These are phyloP conservation scores for Boletus huronensis DNA, from an alignment of 768 basidiomycete genomes.

Conservation along the genomic window DNA sequence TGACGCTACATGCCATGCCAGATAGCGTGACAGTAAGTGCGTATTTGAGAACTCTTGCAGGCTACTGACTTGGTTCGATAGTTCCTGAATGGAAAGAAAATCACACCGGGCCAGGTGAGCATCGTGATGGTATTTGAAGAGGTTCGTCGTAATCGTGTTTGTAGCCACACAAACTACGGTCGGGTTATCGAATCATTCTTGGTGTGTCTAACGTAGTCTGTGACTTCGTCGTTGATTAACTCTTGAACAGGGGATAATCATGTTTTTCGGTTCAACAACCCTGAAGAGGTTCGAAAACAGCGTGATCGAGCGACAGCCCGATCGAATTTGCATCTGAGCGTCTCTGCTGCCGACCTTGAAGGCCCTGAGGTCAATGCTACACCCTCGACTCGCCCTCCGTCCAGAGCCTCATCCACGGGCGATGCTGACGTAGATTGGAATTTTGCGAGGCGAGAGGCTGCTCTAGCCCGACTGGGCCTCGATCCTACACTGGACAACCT, in stretches of 20 bases:
- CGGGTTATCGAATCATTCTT: slow-evolving; percentile 95
- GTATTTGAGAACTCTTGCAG: neutral
- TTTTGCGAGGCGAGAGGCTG: slow-evolving; percentile 94
- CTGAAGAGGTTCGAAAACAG: slow-evolving; percentile 89
- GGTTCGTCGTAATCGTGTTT: slow-evolving; percentile 13
- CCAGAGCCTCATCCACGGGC: slow-evolving; percentile 65
- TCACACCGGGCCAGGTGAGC: slow-evolving; percentile 70
- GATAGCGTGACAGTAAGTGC: slow-evolving; percentile 77
- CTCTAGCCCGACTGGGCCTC: slow-evolving; percentile 77
- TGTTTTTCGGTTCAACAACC: slow-evolving; percentile 96
- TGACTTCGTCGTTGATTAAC: slow-evolving; percentile 2
- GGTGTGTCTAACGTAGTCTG: slow-evolving; percentile 44
- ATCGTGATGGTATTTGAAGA: neutral
- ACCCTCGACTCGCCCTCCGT: slow-evolving; percentile 69
- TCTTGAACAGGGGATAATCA: slow-evolving; percentile 79
- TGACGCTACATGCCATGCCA: slow-evolving; percentile 73
- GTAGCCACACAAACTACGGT: slow-evolving; percentile 78
- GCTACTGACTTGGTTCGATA: slow-evolving; percentile 30
- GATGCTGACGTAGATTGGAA: slow-evolving; percentile 89
- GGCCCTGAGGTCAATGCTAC: slow-evolving; percentile 38
- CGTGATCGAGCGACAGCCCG: slow-evolving; percentile 76
- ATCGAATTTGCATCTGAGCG: slow-evolving; percentile 63
- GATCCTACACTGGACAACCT: slow-evolving; percentile 90
- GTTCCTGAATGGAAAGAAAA: slow-evolving; percentile 94
- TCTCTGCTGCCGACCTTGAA: slow-evolving; percentile 66